Conservation (phyloP, 2,329 filamentous ascomycete genomes). For the Pseudogymnoascus sp. region DNA sequence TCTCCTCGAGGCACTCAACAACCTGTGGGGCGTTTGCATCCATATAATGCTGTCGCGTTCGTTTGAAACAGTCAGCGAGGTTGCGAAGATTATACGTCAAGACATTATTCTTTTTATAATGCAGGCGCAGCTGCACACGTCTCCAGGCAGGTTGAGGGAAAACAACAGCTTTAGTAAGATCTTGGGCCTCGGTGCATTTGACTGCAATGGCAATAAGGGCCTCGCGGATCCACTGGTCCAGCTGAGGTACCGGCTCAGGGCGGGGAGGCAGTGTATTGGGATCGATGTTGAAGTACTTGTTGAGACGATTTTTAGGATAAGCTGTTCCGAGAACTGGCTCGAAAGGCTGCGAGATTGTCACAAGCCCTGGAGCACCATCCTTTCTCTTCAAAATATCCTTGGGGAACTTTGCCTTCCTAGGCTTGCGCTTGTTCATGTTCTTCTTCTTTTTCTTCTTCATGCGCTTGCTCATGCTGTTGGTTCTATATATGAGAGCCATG, state of each 20-base stretch:
- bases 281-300: not conserved
- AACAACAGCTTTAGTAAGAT: not conserved
- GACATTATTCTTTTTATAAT: too few relatives aligned
- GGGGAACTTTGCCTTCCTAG: not conserved
- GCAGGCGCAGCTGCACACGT: not conserved
- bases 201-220: not conserved
- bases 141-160: not conserved
- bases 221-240: not conserved
- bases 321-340: not conserved
- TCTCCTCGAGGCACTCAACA: not conserved
- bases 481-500: not conserved
- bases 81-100: not conserved
- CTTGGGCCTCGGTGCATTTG: not conserved
- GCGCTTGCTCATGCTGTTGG: not conserved
- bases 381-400: not conserved
- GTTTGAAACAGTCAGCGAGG: not conserved
- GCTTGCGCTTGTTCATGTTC: not conserved
- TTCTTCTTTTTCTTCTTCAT: not conserved
- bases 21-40: not conserved
- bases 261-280: not conserved
- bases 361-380: not conserved
- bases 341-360: not conserved
- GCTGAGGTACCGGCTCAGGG: not conserved
- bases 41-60: not conserved
- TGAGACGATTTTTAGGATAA: not conserved